phyloP scores from a whole-genome alignment of 2,329 filamentous ascomycete genomes.

The Phyllosticta paracitricarpa region DNA sequence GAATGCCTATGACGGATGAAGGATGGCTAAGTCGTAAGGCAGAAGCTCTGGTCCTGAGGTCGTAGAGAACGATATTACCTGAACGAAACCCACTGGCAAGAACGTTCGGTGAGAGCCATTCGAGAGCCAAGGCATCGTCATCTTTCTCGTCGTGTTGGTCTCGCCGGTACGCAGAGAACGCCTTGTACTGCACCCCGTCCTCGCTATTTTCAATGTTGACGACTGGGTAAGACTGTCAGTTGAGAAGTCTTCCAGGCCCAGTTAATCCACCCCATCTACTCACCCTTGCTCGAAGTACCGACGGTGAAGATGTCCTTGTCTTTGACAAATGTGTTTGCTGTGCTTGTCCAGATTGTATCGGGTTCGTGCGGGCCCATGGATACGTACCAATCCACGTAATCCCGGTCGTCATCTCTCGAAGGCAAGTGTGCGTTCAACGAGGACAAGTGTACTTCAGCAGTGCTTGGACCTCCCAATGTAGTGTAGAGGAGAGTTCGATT shows the following conservation, averaged over 20 bases:
- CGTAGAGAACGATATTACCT: constrained; percentile 5
- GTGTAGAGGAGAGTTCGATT: constrained; percentile 2
- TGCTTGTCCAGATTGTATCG: neutral
- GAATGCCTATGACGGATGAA: constrained; percentile 3
- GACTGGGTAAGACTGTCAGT: neutral
- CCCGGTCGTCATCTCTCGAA: neutral
- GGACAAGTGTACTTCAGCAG: constrained; percentile 3
- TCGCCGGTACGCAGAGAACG: neutral
- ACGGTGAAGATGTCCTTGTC: constrained; percentile 3
- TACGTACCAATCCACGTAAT: neutral
- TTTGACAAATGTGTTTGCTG: neutral
- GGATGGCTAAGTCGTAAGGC: neutral
- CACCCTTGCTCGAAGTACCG: constrained; percentile 1
- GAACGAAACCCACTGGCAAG: constrained; percentile 4
- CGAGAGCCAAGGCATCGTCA: neutral
- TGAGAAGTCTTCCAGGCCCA: neutral
- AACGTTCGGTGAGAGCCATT: constrained; percentile 2
- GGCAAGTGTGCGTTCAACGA: neutral
- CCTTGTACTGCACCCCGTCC: neutral
- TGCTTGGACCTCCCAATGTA: neutral
- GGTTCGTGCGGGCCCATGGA: neutral
- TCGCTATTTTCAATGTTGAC: neutral
- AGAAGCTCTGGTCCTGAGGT: neutral
- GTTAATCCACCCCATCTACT: neutral
- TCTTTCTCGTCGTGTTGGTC: neutral